Base-by-base conservation (phyloP, 257 asterid genomes). In the Cynanchum wilfordii region DNA sequence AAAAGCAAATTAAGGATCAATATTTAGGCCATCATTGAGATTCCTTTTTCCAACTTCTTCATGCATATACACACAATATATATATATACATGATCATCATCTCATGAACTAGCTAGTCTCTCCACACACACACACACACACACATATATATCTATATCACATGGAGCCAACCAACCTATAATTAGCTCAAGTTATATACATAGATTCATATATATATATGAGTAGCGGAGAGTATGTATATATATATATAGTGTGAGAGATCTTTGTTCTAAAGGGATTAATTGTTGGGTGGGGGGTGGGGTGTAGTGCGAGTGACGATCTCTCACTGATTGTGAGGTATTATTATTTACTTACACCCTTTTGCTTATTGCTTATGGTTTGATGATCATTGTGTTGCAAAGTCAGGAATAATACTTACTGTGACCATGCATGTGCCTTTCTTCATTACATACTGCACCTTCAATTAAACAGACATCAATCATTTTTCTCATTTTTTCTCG, bases 381-480 rank as follows among this genome's bases (percentile, higher is more conserved):
- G 42, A 29, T 62, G 45, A 62, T 62, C 68, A 62, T 30, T 62
- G 42, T 60, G 68, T 33, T 62, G 25, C 68, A 62, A 62, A 62
- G 68, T 62, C 68, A 62, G 68, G 36, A 62, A 62, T 62, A 44
- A 30, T 62, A 7, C 44, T 62, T 62, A 7, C 44, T 62, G 45
- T 62, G 68, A 5, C 68, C 3, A 42, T 7, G 47, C 47, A 62
- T 62, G 68, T 62, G 68, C 68, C 47, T 62, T 42, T 33, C 24
- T 62, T 30, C 47, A 62, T 62, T 62, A 1, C 45, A 17, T 11
- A 16, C 9, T 7, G 20, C 10, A 19, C 10, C 38, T 33, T 33
- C 38, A 33, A 33, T 33, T 7, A 17, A 1, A 62, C 13, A 17
- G 10, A 33, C 25, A 6, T 59, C 42, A 59, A 33, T 33, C 38